Percentiles rank a stretch among this genome's conserved stretches.
phyloP scores from a whole-genome alignment of 2,329 filamentous ascomycete genomes.

The Proliferodiscus dingleyae region DNA sequence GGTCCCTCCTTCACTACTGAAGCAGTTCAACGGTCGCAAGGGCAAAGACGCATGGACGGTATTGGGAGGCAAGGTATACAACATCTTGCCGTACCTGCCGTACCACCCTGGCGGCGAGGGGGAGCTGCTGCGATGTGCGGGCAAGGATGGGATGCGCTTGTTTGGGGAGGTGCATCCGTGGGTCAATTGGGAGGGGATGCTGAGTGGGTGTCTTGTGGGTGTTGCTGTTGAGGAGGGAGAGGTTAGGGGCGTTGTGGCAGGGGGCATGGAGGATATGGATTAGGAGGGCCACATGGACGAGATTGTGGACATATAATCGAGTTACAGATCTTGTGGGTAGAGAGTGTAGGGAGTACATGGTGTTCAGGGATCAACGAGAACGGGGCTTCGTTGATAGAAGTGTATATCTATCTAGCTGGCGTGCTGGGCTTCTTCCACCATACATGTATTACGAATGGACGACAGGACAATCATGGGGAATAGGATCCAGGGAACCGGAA shows the following conservation, averaged over 20 bases:
- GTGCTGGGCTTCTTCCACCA: no score
- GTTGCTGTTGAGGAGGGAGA: slow-evolving; percentile 54
- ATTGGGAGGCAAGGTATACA: slow-evolving; percentile 88
- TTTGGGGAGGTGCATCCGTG: slow-evolving; percentile 66
- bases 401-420: no score
- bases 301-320: no score
- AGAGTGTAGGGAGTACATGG: no score
- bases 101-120: slow-evolving; percentile 86
- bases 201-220: slow-evolving; percentile 58
- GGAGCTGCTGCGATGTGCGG: slow-evolving; percentile 63
- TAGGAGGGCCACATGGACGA: no score
- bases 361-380: no score
- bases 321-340: no score
- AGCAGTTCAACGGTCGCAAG: slow-evolving; percentile 72
- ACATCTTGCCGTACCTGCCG: slow-evolving; percentile 80
- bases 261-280: slow-evolving; percentile 58
- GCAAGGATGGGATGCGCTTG: slow-evolving; percentile 55
- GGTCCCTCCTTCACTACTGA: slow-evolving; percentile 78
- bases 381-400: no score
- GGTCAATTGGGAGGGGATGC: slow-evolving; percentile 70
- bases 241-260: slow-evolving; percentile 24
- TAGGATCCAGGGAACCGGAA: no score
- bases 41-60: slow-evolving; percentile 87
- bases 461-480: no score
- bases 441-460: no score